These are phyloP conservation scores for Cryptococcus maquisensis DNA, from an alignment of 1,284 basidiomycete genomes.

Conservation along the genomic window DNA sequence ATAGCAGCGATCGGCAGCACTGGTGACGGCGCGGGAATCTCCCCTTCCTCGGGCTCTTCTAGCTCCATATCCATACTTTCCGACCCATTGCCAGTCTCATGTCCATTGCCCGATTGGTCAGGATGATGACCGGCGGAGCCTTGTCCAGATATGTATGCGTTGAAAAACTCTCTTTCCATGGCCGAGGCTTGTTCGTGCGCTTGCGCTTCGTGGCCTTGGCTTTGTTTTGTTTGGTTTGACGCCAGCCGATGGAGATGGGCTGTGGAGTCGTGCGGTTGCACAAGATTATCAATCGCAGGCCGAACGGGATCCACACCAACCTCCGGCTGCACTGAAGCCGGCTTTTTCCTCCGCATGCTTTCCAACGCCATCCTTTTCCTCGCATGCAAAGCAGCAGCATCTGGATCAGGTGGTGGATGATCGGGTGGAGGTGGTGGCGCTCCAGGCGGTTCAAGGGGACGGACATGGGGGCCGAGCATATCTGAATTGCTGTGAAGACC, in stretches of 20 bases:
- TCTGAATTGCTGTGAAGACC: background rate
- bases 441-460: background rate
- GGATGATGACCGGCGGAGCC: background rate
- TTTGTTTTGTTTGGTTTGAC: too few relatives aligned
- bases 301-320: background rate
- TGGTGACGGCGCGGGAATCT: slow-evolving; percentile 21
- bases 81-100: background rate
- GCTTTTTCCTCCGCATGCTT: background rate
- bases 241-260: background rate
- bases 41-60: slow-evolving; percentile 38
- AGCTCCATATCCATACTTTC: slow-evolving; percentile 23
- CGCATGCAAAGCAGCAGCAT: background rate
- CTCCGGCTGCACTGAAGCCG: background rate
- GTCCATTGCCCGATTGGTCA: background rate
- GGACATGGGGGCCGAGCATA: background rate
- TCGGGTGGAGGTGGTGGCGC: background rate
- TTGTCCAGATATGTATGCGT: slow-evolving; percentile 7
- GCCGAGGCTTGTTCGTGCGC: slow-evolving; percentile 30
- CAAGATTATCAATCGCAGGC: background rate
- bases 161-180: slow-evolving; percentile 32
- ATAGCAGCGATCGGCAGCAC: background rate
- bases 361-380: background rate
- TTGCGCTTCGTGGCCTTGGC: slow-evolving; percentile 5
- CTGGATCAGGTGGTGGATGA: background rate
- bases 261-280: background rate